Conservation (phyloP, 2,329 filamentous ascomycete genomes). For the Botrytis deweyae region DNA sequence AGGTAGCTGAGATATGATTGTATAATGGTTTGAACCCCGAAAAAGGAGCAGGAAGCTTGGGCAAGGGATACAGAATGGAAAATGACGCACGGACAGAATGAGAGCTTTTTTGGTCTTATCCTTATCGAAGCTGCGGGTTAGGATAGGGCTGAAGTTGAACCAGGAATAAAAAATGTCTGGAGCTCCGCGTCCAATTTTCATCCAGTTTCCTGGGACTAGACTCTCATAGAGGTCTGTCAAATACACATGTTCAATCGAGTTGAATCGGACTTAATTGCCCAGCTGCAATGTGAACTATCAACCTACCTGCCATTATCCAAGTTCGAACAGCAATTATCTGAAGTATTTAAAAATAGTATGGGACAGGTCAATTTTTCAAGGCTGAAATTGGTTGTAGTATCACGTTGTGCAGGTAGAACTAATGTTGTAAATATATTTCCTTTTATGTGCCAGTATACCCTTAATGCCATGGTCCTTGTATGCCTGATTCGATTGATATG, state of each 20-base stretch:
- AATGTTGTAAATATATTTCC: slow-evolving; percentile 15
- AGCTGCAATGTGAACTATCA: background rate
- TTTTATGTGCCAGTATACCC: background rate
- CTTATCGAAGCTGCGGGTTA: slow-evolving; percentile 11
- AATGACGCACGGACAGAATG: slow-evolving; percentile 1
- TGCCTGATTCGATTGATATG: slow-evolving; percentile 11
- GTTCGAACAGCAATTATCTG: background rate
- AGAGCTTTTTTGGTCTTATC: slow-evolving; percentile 17
- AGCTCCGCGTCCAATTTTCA: background rate
- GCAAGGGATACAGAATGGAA: background rate
- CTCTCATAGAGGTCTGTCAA: background rate
- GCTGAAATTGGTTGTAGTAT: background rate
- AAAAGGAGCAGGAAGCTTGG: slow-evolving; percentile 10
- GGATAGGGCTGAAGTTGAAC: slow-evolving; percentile 4
- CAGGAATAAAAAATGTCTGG: background rate
- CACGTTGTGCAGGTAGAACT: background rate
- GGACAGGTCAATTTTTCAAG: background rate
- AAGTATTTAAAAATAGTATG: background rate
- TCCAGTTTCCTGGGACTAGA: background rate
- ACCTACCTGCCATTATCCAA: background rate
- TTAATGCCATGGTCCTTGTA: background rate
- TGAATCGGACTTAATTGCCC: background rate
- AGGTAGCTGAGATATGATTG: background rate
- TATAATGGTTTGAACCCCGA: background rate
- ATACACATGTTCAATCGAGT: background rate